phyloP scores from a whole-genome alignment of 192 early-diverging fungal genomes.

The Chytriomyces hyalinus region DNA sequence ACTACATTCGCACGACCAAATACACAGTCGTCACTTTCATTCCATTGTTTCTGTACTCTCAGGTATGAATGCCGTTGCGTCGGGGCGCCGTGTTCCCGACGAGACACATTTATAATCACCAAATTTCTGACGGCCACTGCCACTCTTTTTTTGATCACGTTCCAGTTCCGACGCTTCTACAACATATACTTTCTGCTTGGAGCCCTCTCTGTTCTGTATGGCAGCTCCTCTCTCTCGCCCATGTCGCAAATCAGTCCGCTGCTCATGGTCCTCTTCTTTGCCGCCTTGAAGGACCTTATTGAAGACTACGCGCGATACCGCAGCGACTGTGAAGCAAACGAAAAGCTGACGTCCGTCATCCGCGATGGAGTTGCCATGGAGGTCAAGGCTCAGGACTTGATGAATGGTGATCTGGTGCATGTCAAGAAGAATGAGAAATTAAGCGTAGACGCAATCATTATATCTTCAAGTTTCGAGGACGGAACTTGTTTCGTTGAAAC shows the following conservation, averaged over 20 bases:
- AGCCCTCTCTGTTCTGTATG: constrained; percentile 50
- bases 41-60: constrained; percentile 90
- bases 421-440: constrained; percentile 60
- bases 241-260: constrained; percentile 54
- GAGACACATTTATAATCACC: constrained; percentile 10
- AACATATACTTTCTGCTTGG: constrained; percentile 69
- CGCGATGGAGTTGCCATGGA: constrained; percentile 40
- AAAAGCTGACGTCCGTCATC: constrained; percentile 29
- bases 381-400: constrained; percentile 41
- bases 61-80: constrained; percentile 69
- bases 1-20: constrained; percentile 92
- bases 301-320: constrained; percentile 59
- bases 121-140: constrained; percentile 45
- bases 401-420: constrained; percentile 56
- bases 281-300: constrained; percentile 58
- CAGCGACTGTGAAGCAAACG: constrained; percentile 51
- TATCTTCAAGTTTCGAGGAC: constrained; percentile 54
- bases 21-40: constrained; percentile 90
- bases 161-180: constrained; percentile 64
- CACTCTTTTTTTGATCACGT: neutral
- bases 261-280: constrained; percentile 54
- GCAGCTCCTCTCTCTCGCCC: constrained; percentile 40
- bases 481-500: constrained; percentile 66
- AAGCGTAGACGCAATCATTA: constrained; percentile 55
- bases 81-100: neutral